These are phyloP conservation scores for Cylindrotheca fusiformis DNA, from an alignment of 108 stramenopile genomes.

Conservation along the genomic window DNA sequence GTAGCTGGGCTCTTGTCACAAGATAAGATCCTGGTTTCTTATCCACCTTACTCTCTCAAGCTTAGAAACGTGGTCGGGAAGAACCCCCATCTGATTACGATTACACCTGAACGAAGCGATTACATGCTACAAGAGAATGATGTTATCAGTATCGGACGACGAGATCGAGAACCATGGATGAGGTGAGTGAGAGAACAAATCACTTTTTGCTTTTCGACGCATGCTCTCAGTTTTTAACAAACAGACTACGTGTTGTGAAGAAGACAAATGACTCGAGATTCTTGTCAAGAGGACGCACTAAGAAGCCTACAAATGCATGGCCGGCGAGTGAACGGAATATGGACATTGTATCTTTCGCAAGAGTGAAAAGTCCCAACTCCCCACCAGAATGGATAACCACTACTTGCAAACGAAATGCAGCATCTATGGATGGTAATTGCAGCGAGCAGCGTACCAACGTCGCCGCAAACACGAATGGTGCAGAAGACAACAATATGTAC, in stretches of 20 bases:
- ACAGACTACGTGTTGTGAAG: no score
- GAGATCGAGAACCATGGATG: conserved; percentile 39
- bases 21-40: conserved; percentile 4
- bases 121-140: conserved; percentile 12
- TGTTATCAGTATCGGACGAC: conserved; percentile 32
- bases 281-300: no score
- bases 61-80: conserved; percentile 10
- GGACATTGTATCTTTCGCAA: no score
- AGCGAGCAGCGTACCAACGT: background rate
- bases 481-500: background rate
- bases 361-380: no score
- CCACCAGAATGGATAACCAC: conserved; percentile 19
- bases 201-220: no score
- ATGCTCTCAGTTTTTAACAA: no score
- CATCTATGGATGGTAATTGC: background rate
- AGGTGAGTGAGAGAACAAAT: conserved; percentile 7
- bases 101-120: background rate
- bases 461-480: background rate
- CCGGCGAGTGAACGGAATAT: no score
- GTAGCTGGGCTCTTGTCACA: conserved; percentile 1
- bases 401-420: conserved; percentile 7
- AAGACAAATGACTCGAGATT: no score
- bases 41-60: background rate
- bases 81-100: conserved; percentile 12
- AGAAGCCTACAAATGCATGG: no score